Evolutionary conservation across 257 asterid genomes (phyloP), one percentile per base, ranked within the genome.

Genomic region (Primulina huaijiensis): DNA sequence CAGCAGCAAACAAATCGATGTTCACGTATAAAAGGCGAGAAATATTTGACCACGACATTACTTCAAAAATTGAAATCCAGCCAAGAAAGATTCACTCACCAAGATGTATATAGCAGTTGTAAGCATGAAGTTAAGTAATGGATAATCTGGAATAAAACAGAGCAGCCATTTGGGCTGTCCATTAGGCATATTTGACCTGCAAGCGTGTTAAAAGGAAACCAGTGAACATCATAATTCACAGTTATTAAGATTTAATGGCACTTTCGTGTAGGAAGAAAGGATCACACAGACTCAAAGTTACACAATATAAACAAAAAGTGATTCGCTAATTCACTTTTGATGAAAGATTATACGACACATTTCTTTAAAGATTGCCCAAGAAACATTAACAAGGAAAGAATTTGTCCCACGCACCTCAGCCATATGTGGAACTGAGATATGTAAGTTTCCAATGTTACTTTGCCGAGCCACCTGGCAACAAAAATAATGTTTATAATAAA

Each of bases 101-200:
- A 93, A 76, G 66, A 87, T 19, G 74, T 93, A 93, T 70, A 90
- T 70, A 74, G 96, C 85, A 73, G 96, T 87, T 65, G 96, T 89
- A 71, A 93, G 86, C 96, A 90, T 90, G 92, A 89, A 93, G 81
- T 93, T 93, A 17, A 93, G 97, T 86, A 93, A 35, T n/a, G 99
- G 99, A 80, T 93, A 90, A 69, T 89, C 95, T 25, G 97, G 97
- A 80, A 93, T 87, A 62, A 93, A 84, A 6, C 77, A 87, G 38
- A 93, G 97, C 31, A 93, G 86, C 99, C 97, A 90, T 80, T 93
- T 93, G 52, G 99, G 99, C 82, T 93, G 99, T 77, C 99, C 99
- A 81, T 90, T 87, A 16, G 96, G 89, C 76, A 68, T 63, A 79
- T 90, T 86, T 81, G 97, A 87, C 75, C 99, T 93, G 95, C 81